Evolutionary conservation across 2,329 filamentous ascomycete genomes (phyloP).

Genomic region (Didymella arachidicola): DNA sequence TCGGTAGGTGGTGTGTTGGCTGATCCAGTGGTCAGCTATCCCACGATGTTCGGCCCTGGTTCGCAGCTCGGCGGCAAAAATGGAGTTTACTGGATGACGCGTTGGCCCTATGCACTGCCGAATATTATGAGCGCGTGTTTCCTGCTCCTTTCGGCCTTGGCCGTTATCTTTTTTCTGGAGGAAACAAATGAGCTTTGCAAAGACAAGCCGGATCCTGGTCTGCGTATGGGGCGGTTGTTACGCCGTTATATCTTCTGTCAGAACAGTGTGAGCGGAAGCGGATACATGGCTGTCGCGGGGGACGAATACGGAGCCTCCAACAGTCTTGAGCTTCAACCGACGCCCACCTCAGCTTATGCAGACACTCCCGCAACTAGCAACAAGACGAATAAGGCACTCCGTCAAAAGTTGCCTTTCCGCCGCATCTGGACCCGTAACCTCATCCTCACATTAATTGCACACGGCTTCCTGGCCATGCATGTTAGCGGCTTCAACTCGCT

Average conservation of each 20-base stretch:
- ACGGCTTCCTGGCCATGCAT: conserved; percentile 57
- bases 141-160: conserved; percentile 62
- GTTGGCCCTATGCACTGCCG: conserved; percentile 74
- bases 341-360: conserved; percentile 33
- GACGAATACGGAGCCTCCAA: conserved; percentile 39
- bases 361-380: conserved; percentile 16
- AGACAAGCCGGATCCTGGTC: conserved; percentile 52
- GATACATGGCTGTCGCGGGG: conserved; percentile 43
- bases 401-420: conserved; percentile 54
- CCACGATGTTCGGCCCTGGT: conserved; percentile 67
- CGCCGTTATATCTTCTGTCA: conserved; percentile 44
- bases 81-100: conserved; percentile 69
- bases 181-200: conserved; percentile 60
- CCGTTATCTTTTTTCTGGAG: conserved; percentile 70
- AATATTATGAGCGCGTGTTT: conserved; percentile 71
- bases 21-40: conserved; percentile 69
- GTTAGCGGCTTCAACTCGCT: conserved; percentile 59
- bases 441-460: conserved; percentile 53
- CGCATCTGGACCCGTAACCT: conserved; percentile 59
- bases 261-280: conserved; percentile 26
- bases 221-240: conserved; percentile 52
- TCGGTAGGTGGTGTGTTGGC: conserved; percentile 70
- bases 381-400: conserved; percentile 21
- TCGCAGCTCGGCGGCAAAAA: conserved; percentile 64
- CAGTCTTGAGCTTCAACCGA: conserved; percentile 41